Percentiles rank a stretch among this genome's conserved stretches.
phyloP scores from a whole-genome alignment of 306 rosid species.

The Luffa aegyptiaca region DNA sequence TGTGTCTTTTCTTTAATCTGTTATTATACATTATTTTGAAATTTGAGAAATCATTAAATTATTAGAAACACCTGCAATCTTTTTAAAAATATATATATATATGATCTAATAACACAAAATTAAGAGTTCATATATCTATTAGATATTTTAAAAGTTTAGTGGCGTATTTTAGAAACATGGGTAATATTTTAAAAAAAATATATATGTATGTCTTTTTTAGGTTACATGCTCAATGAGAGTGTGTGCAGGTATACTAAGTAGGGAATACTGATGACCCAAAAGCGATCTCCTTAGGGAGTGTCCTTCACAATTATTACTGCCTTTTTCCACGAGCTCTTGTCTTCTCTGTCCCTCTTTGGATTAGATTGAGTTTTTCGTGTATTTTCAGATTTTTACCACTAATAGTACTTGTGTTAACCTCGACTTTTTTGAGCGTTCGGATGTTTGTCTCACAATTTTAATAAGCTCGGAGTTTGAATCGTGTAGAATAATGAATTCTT shows the following conservation, averaged over 20 bases:
- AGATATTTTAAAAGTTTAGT: too few relatives aligned
- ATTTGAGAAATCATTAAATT: too few relatives aligned
- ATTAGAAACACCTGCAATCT: too few relatives aligned
- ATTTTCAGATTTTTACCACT: background rate
- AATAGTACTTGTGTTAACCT: background rate
- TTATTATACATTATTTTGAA: too few relatives aligned
- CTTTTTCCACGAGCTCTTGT: slow-evolving; percentile 5
- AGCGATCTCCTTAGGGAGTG: background rate
- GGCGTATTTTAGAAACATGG: too few relatives aligned
- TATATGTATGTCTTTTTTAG: too few relatives aligned
- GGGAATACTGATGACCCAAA: background rate
- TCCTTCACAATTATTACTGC: background rate
- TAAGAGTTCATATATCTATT: too few relatives aligned
- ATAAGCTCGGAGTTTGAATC: background rate
- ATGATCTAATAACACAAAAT: too few relatives aligned
- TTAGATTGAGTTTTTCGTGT: background rate
- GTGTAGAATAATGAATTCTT: background rate
- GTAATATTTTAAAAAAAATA: too few relatives aligned
- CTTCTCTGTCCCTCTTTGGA: background rate
- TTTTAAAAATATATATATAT: too few relatives aligned
- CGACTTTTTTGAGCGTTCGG: too few relatives aligned
- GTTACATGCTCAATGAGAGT: background rate
- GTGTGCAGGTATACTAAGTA: background rate
- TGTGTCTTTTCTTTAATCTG: too few relatives aligned
- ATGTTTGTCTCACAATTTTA: background rate